A percentile compares a stretch with the other conserved stretches of the same genome.
Conservation (phyloP, 2,329 filamentous ascomycete genomes). For the Dactylellina parvicollis region DNA sequence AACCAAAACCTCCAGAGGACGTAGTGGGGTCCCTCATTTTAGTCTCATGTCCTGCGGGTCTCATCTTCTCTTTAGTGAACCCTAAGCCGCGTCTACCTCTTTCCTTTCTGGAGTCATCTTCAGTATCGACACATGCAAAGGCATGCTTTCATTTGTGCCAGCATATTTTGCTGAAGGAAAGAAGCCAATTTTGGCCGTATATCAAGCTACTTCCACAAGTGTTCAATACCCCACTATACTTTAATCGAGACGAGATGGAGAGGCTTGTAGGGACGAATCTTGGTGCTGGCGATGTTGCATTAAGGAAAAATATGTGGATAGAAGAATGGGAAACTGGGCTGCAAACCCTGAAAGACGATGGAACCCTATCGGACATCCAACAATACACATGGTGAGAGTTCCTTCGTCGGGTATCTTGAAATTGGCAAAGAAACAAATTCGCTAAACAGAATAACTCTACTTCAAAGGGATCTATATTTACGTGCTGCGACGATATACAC, state of each 20-base stretch:
- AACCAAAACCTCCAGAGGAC: background rate
- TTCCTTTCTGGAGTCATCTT: slow-evolving; percentile 16
- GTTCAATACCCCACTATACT: slow-evolving; percentile 58
- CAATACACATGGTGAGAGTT: slow-evolving; percentile 62
- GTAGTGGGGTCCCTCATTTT: slow-evolving; percentile 1
- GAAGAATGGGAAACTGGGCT: slow-evolving; percentile 60
- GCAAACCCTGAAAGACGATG: slow-evolving; percentile 58
- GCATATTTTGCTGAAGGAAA: slow-evolving; percentile 31
- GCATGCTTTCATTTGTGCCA: slow-evolving; percentile 48
- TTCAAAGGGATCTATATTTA: slow-evolving; percentile 63
- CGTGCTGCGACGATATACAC: slow-evolving; percentile 67
- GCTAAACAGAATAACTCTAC: background rate
- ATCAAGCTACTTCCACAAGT: slow-evolving; percentile 54
- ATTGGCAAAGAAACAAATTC: background rate
- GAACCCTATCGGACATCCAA: slow-evolving; percentile 58
- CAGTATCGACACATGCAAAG: slow-evolving; percentile 36
- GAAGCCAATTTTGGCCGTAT: slow-evolving; percentile 57
- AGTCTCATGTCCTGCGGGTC: slow-evolving; percentile 31
- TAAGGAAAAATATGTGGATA: slow-evolving; percentile 60
- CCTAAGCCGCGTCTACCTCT: slow-evolving; percentile 22
- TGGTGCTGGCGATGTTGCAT: slow-evolving; percentile 51
- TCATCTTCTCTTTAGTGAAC: slow-evolving; percentile 43
- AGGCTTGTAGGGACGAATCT: slow-evolving; percentile 58
- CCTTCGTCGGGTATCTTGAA: background rate
- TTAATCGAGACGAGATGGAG: slow-evolving; percentile 53